Evolutionary conservation across 2,329 filamentous ascomycete species (phyloP), one percentile per base, ranked within the genome.

Genomic region (Aureobasidium sp.): DNA sequence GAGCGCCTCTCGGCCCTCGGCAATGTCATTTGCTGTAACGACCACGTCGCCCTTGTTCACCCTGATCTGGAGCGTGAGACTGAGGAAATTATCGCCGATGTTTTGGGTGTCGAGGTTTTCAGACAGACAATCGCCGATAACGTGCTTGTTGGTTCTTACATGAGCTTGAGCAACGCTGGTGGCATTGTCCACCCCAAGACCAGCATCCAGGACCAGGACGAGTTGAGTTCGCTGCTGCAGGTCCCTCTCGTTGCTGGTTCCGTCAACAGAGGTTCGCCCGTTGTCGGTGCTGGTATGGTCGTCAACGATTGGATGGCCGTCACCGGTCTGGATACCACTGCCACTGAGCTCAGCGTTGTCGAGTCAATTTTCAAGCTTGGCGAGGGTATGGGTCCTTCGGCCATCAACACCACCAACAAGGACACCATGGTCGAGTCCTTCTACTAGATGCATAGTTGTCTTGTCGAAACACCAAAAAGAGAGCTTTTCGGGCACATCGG

Each of bases 341-440:
- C 93, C n/a, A 97, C 94, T 1, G 94, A 99, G 80, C 81, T 99
- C 71, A 96, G 91, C 72, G 94, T 99, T 63, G 85, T 99, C 63
- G 94, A 99, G 83, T 92, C 87, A 70, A 92, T 99, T 67, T 99
- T 99, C 82, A 86, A 92, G 71, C 81, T 99, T 51, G 92, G 92
- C 66, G 93, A 97, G 81, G 92, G 90, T 70, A 83, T 86, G 68
- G 90, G 85, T 7, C 87, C 91, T 56, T 85, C 85, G 71, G 87
- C 84, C 70, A 91, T 93, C 79, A 90, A 90, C 75, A 89, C 87
- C 59, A 87, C 80, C 69, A 87, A 97, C 81, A 97, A 97, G 84
- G 93, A 97, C 76, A 94, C 92, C 67, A 96, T 99, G 85, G 94
- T 99, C 65, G 94, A 99, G 82, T 96, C 90, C 71, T 99, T 97